Conservation (phyloP, 2,329 filamentous ascomycete species). For the Pyrenochaeta sp. region DNA sequence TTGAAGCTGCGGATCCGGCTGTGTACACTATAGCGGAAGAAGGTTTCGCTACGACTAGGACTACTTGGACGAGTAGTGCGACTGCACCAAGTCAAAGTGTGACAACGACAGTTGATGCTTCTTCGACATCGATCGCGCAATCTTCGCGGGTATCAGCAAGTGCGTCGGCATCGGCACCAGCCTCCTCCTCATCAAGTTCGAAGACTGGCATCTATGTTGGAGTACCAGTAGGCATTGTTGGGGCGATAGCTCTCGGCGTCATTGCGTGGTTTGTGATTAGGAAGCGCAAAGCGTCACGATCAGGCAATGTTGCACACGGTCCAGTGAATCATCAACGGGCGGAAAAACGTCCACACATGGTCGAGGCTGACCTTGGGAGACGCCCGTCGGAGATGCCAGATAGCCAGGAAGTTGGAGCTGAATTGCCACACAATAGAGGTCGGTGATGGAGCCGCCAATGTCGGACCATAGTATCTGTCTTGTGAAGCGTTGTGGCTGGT, state of each 20-base stretch:
- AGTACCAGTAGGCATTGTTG: background rate
- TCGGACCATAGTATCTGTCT: background rate
- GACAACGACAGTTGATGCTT: background rate
- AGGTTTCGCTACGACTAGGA: too few species aligned
- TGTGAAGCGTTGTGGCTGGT: too few species aligned
- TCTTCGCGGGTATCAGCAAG: background rate
- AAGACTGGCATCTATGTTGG: conserved; percentile 1
- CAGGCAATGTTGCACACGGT: too few species aligned
- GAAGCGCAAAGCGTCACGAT: background rate
- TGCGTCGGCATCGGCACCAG: background rate
- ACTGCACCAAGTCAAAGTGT: background rate
- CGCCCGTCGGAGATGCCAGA: background rate
- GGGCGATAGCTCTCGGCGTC: background rate
- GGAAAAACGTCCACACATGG: background rate
- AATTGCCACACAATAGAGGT: background rate
- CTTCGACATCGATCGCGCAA: background rate
- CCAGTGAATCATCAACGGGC: background rate
- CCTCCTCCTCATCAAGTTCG: background rate
- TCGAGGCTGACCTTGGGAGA: background rate
- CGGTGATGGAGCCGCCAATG: too few species aligned
- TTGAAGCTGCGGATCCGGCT: background rate
- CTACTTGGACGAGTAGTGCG: too few species aligned
- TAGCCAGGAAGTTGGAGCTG: background rate
- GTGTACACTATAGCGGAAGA: conserved; percentile 2
- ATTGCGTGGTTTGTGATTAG: conserved; percentile 1